phyloP scores from a whole-genome alignment of 2,329 filamentous ascomycete species.

The Bipolaris gigantea region DNA sequence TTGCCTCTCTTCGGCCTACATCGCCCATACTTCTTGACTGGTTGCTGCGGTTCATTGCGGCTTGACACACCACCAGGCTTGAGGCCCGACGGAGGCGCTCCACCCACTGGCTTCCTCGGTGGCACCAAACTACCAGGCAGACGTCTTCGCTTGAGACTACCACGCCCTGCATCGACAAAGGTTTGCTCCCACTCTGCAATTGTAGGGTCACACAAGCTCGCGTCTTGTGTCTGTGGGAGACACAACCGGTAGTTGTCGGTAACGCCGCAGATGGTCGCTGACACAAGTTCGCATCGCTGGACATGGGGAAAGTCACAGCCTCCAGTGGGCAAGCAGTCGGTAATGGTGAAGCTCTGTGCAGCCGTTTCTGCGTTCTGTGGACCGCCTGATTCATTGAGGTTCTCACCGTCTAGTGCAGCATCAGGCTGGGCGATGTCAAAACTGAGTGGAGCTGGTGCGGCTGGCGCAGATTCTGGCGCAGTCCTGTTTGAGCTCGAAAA shows the following conservation, averaged over 20 bases:
- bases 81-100: neutral
- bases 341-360: neutral
- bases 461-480: conserved; percentile 2
- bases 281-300: neutral
- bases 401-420: neutral
- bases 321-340: neutral
- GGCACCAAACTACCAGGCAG: neutral
- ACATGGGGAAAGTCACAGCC: neutral
- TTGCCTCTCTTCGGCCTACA: neutral
- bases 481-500: conserved; percentile 14
- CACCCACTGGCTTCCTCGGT: neutral
- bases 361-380: neutral
- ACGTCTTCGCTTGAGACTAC: neutral
- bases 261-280: neutral
- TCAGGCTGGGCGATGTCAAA: neutral
- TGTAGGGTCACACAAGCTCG: neutral
- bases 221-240: neutral
- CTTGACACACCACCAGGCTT: neutral
- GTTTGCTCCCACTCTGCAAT: neutral
- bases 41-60: neutral
- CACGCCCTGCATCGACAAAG: neutral
- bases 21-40: neutral
- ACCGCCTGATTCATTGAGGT: neutral
- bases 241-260: neutral
- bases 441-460: neutral